Percentiles rank a stretch among this genome's conserved stretches.
These are phyloP conservation scores for Calamus simplicifolius DNA, from an alignment of 176 grass and related monocot genomes.

Conservation along the genomic window DNA sequence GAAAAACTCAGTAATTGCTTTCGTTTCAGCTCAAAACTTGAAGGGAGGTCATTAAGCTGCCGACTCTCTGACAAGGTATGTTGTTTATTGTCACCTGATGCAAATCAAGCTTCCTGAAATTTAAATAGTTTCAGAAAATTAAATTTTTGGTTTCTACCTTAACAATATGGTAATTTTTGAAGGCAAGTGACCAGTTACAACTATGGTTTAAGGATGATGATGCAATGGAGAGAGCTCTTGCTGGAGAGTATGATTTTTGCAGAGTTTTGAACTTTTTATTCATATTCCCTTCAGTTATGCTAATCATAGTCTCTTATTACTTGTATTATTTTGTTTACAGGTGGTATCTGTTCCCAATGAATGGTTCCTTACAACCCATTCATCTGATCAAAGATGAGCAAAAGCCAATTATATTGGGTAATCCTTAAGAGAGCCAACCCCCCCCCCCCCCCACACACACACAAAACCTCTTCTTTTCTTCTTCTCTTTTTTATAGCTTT, in stretches of 20 bases:
- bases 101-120: neutral
- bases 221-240: conserved; percentile 82
- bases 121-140: too few species aligned
- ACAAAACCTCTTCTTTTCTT: neutral
- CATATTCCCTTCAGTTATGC: too few species aligned
- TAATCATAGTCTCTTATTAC: too few species aligned
- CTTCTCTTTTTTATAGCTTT: neutral
- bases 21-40: conserved; percentile 61
- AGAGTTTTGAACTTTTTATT: too few species aligned
- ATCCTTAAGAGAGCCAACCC: neutral
- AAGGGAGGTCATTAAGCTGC: conserved; percentile 82
- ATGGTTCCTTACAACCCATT: conserved; percentile 38
- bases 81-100: too few species aligned
- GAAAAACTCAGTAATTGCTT: neutral
- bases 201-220: conserved; percentile 95
- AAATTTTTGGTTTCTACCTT: neutral
- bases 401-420: conserved; percentile 62
- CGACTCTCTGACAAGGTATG: conserved; percentile 85
- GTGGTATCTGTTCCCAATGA: conserved; percentile 77
- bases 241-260: conserved; percentile 67
- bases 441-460: too few species aligned
- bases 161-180: conserved; percentile 24
- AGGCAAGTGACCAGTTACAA: conserved; percentile 82
- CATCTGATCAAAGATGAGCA: conserved; percentile 69
- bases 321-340: conserved; percentile 21